Evolutionary conservation across 192 early-diverging fungal species (phyloP).

Genomic region (Coemansia sp.): DNA sequence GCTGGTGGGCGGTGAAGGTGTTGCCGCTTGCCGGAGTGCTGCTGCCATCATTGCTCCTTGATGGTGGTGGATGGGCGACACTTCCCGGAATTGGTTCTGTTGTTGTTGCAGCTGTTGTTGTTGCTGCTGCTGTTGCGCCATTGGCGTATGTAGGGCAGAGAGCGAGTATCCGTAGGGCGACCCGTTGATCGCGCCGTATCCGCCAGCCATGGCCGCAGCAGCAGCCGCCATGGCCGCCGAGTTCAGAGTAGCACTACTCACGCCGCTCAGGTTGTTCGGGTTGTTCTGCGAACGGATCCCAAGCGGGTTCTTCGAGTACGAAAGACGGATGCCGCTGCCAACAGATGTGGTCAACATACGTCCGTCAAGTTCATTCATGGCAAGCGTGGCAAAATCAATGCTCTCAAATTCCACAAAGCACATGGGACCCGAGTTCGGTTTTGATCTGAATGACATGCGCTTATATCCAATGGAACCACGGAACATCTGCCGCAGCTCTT

Average conservation of each 20-base stretch:
- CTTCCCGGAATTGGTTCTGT: constrained; percentile 16
- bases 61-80: constrained; percentile 24
- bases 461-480: constrained; percentile 82
- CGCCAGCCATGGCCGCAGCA: constrained; percentile 17
- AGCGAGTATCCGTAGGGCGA: constrained; percentile 37
- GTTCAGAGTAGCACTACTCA: constrained; percentile 20
- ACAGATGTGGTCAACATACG: constrained; percentile 80
- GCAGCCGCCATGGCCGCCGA: constrained; percentile 27
- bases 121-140: constrained; percentile 14
- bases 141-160: constrained; percentile 13
- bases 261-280: constrained; percentile 4
- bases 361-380: constrained; percentile 84
- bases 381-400: constrained; percentile 86
- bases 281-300: constrained; percentile 72
- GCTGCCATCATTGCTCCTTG: constrained; percentile 21
- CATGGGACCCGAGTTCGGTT: constrained; percentile 91
- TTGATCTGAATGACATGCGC: constrained; percentile 82
- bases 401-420: constrained; percentile 99
- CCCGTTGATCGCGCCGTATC: constrained; percentile 20
- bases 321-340: constrained; percentile 93
- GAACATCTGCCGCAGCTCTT: constrained; percentile 86
- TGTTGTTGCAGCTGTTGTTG: constrained; percentile 10
- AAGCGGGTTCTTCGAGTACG: constrained; percentile 95
- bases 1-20: constrained; percentile 40
- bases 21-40: constrained; percentile 15